phyloP scores from a whole-genome alignment of 176 grass and related monocot species.

The Secale cereale region DNA sequence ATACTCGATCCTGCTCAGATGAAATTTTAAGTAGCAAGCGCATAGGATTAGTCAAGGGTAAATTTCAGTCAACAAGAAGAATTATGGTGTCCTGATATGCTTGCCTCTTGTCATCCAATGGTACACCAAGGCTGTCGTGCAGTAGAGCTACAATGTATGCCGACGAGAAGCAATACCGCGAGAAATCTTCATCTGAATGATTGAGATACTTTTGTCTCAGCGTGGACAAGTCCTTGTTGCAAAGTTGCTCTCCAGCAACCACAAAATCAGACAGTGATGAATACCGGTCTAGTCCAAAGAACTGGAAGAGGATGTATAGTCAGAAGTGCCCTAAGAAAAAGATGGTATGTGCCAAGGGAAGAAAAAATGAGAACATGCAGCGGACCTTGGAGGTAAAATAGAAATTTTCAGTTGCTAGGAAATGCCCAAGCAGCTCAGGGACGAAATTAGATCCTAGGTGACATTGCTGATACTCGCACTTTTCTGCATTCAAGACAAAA shows the following conservation, averaged over 20 bases:
- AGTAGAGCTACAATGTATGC: conserved; percentile 90
- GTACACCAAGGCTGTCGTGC: conserved; percentile 66
- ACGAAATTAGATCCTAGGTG: conserved; percentile 70
- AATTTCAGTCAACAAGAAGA: conserved; percentile 29
- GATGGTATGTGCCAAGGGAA: background rate
- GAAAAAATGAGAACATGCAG: background rate
- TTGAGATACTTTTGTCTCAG: conserved; percentile 60
- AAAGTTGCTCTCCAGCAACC: conserved; percentile 71
- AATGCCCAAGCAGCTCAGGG: conserved; percentile 78
- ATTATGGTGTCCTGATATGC: background rate
- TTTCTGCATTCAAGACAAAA: conserved; percentile 52
- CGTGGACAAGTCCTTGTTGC: conserved; percentile 59
- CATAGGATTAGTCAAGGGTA: background rate
- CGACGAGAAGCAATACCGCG: conserved; percentile 89
- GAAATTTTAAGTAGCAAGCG: background rate
- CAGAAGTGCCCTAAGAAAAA: conserved; percentile 10
- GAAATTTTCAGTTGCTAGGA: conserved; percentile 98
- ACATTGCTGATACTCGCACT: conserved; percentile 63
- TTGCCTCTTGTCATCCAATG: conserved; percentile 72
- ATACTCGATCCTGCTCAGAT: conserved; percentile 65
- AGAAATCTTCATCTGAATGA: conserved; percentile 57
- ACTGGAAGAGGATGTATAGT: conserved; percentile 39
- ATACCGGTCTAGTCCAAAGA: conserved; percentile 67
- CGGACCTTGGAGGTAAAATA: conserved; percentile 86
- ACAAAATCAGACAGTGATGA: conserved; percentile 67